These are phyloP conservation scores for Nemania bipapillata DNA, from an alignment of 2,329 filamentous ascomycete species.

Conservation along the genomic window DNA sequence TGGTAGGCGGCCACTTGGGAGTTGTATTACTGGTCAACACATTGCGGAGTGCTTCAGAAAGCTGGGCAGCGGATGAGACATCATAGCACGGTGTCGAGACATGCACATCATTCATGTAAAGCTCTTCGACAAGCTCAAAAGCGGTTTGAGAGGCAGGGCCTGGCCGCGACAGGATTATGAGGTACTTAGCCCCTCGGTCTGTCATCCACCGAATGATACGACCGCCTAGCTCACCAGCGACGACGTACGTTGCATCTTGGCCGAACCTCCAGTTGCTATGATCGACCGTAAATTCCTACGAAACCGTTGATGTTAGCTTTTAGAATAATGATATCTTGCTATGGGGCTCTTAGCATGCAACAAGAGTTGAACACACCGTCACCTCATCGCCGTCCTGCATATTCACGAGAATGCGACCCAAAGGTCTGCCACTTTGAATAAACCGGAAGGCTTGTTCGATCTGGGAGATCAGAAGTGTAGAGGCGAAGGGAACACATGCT, in stretches of 20 bases:
- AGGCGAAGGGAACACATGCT: too few relatives aligned
- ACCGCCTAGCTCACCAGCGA: constrained; percentile 47
- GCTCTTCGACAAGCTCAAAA: constrained; percentile 29
- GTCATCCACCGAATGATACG: constrained; percentile 44
- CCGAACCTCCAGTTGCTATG: constrained; percentile 44
- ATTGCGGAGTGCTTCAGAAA: constrained; percentile 32
- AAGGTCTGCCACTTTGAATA: not conserved
- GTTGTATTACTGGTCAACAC: too few relatives aligned
- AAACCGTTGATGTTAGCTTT: not conserved
- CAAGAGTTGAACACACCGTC: too few relatives aligned
- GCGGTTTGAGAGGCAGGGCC: constrained; percentile 33
- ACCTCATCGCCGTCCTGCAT: not conserved
- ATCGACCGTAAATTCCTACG: not conserved
- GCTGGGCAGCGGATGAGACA: constrained; percentile 32
- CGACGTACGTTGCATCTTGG: constrained; percentile 42
- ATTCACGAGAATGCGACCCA: not conserved
- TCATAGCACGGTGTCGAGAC: constrained; percentile 39
- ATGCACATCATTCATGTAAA: constrained; percentile 31
- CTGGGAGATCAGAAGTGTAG: not conserved
- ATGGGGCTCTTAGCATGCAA: too few relatives aligned
- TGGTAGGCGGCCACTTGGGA: constrained; percentile 48
- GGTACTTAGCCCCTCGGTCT: constrained; percentile 38
- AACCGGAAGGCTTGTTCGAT: not conserved
- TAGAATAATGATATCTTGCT: not conserved
- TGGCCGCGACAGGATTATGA: constrained; percentile 43